Percentiles rank a stretch among this genome's conserved stretches.
Evolutionary conservation across 306 rosid genomes (phyloP).

Genomic region (Begonia fuchsioides): DNA sequence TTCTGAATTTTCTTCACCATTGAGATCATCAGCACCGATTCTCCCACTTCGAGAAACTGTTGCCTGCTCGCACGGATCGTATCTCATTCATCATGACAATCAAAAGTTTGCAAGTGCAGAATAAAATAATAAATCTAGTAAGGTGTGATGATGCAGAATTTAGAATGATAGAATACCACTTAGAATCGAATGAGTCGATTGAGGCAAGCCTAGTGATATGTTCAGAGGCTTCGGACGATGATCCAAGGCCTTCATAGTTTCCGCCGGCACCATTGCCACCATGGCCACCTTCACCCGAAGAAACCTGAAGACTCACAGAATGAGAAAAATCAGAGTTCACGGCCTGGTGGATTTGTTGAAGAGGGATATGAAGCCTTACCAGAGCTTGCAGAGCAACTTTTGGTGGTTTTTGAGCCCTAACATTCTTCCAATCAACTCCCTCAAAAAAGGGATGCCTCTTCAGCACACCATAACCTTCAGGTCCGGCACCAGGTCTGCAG

Average conservation of each 20-base stretch:
- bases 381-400: constrained; percentile 59
- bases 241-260: constrained; percentile 28
- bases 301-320: background rate
- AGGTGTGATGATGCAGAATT: no score
- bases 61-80: constrained; percentile 35
- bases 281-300: constrained; percentile 10
- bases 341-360: background rate
- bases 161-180: constrained; percentile 39
- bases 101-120: no score
- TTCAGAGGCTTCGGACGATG: constrained; percentile 48
- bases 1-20: constrained; percentile 91
- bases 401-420: constrained; percentile 56
- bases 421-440: constrained; percentile 62
- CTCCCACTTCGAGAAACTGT: constrained; percentile 90
- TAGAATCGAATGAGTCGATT: constrained; percentile 94
- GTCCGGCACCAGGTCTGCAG: constrained; percentile 86
- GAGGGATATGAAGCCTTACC: constrained; percentile 18
- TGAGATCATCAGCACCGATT: constrained; percentile 89
- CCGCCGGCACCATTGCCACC: constrained; percentile 40
- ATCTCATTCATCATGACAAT: no score
- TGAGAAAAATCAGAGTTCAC: background rate
- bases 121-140: no score
- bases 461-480: constrained; percentile 60
- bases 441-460: constrained; percentile 78
- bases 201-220: constrained; percentile 88